These are phyloP conservation scores for Coelastrella sp. DNA, from an alignment of 139 green algal genomes.

Conservation along the genomic window DNA sequence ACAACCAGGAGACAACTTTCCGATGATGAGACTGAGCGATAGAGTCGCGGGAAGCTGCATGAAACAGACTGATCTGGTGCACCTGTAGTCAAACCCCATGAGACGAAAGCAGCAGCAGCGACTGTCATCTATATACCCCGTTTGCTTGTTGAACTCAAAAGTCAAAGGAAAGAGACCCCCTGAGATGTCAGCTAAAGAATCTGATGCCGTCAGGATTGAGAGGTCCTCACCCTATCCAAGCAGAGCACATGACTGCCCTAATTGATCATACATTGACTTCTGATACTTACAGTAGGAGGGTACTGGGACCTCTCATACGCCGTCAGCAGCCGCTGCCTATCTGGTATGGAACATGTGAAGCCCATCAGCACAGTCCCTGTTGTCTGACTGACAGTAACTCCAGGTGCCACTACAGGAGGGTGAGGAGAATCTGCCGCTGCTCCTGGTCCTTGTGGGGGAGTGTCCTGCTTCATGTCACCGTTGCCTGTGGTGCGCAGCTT, in stretches of 20 bases:
- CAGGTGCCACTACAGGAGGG: not conserved
- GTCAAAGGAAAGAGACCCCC: too few species aligned
- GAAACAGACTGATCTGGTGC: slow-evolving; percentile 41
- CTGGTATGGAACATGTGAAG: slow-evolving; percentile 40
- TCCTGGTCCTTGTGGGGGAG: not conserved
- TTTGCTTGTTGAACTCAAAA: too few species aligned
- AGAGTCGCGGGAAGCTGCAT: slow-evolving; percentile 21
- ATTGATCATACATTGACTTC: not conserved
- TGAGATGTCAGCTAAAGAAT: too few species aligned
- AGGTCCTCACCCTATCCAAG: too few species aligned
- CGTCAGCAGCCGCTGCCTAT: slow-evolving; percentile 37
- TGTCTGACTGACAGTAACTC: not conserved
- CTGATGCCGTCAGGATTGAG: too few species aligned
- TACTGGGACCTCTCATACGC: slow-evolving; percentile 42
- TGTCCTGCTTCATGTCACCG: slow-evolving; percentile 23
- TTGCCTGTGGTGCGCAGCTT: slow-evolving; percentile 37
- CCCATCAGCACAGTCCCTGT: slow-evolving; percentile 17
- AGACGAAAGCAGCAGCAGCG: too few species aligned
- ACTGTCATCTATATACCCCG: too few species aligned
- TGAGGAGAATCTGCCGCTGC: not conserved
- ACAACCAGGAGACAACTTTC: slow-evolving; percentile 38
- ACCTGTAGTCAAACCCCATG: slow-evolving; percentile 14
- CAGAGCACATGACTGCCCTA: too few species aligned
- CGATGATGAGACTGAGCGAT: slow-evolving; percentile 34
- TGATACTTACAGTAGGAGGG: not conserved